phyloP scores from a whole-genome alignment of 139 green algal genomes.

The Yamagishiella unicocca region DNA sequence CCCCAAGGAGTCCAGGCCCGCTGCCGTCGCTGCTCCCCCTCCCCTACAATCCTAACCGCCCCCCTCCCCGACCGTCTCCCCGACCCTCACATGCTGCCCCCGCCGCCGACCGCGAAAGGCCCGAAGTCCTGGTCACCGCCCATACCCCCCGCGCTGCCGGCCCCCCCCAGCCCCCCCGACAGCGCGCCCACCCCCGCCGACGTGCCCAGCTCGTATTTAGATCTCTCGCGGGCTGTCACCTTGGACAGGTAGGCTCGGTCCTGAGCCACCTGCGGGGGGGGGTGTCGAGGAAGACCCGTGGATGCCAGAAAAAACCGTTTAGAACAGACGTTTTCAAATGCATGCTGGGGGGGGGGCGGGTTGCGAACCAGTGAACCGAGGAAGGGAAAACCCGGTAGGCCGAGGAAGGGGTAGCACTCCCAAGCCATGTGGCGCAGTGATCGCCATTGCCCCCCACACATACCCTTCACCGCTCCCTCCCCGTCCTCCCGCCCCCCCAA shows the following conservation, averaged over 20 bases:
- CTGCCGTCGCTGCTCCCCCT: too few species aligned
- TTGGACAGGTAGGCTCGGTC: slow-evolving; percentile 41
- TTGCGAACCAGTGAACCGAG: not conserved
- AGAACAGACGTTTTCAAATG: too few species aligned
- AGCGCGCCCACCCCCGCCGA: not conserved
- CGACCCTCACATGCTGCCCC: not conserved
- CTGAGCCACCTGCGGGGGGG: slow-evolving; percentile 5
- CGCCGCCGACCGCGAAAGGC: not conserved
- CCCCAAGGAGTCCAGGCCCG: too few species aligned
- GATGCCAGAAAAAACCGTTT: too few species aligned
- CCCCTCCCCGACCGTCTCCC: not conserved
- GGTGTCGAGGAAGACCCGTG: not conserved
- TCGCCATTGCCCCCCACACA: too few species aligned
- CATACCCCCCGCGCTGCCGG: not conserved
- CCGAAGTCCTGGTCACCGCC: not conserved
- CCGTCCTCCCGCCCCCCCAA: too few species aligned
- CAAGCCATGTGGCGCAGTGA: not conserved
- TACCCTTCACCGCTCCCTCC: too few species aligned
- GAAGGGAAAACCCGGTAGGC: not conserved
- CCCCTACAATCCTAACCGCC: not conserved
- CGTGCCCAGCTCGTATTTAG: slow-evolving; percentile 29
- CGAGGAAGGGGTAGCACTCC: not conserved
- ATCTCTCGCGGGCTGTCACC: slow-evolving; percentile 27
- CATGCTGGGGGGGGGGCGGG: not conserved
- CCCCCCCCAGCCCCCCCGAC: not conserved